Percentiles rank a stretch among this genome's conserved stretches.
These are phyloP conservation scores for Mycothermus thermophilus DNA, from an alignment of 495 filamentous ascomycete genomes.

Conservation along the genomic window DNA sequence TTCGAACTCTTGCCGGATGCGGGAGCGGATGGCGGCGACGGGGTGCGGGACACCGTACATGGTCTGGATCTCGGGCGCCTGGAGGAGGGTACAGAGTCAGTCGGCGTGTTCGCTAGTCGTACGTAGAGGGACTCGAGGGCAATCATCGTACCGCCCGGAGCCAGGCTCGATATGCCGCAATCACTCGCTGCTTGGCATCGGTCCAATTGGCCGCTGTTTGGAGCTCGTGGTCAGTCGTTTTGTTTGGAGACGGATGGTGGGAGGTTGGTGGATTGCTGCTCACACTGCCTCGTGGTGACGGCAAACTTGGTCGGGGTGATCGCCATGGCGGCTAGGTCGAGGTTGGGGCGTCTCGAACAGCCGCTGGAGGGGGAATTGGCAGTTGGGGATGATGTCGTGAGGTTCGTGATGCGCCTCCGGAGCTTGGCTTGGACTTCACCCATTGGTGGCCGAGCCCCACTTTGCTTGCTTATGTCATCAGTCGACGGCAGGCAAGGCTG, in stretches of 20 bases:
- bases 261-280: constrained; percentile 19
- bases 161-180: constrained; percentile 85
- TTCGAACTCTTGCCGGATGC: constrained; percentile 95
- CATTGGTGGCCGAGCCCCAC: too few relatives aligned
- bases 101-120: too few relatives aligned
- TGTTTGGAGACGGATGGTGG: neutral
- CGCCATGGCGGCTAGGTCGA: constrained; percentile 26
- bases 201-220: constrained; percentile 64
- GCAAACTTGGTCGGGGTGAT: constrained; percentile 92
- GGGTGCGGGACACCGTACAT: constrained; percentile 91
- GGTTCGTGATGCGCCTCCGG: too few relatives aligned
- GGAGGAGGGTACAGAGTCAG: constrained; percentile 1
- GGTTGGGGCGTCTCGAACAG: too few relatives aligned
- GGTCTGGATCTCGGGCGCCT: constrained; percentile 91
- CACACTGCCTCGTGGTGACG: constrained; percentile 79
- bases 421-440: too few relatives aligned
- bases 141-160: constrained; percentile 64
- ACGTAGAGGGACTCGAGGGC: too few relatives aligned
- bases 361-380: too few relatives aligned
- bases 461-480: too few relatives aligned
- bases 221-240: constrained; percentile 8
- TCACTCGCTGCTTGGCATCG: constrained; percentile 70
- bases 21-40: constrained; percentile 76
- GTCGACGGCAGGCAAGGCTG: too few relatives aligned
- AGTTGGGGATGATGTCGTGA: too few relatives aligned